These are phyloP conservation scores for Nelumbo lutea DNA, from an alignment of 164 flowering plant species.

Conservation along the genomic window DNA sequence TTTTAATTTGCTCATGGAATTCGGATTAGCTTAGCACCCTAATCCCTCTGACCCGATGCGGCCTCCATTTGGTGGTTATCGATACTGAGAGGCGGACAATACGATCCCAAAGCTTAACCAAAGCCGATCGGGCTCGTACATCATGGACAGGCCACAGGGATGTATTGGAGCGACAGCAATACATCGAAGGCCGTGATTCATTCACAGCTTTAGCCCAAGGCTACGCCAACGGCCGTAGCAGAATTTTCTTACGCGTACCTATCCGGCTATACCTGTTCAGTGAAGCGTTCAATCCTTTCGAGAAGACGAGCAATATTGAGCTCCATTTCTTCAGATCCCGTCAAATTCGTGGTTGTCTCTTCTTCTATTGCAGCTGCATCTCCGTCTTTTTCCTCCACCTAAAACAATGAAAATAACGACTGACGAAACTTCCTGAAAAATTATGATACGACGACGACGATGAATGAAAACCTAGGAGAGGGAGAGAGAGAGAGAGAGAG, in stretches of 20 bases:
- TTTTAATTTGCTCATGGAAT: no score
- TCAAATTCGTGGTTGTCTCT: slow-evolving; percentile 24
- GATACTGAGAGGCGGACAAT: no score
- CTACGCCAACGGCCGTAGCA: no score
- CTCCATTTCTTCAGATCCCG: slow-evolving; percentile 73
- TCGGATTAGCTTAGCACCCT: no score
- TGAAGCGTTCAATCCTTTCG: slow-evolving; percentile 69
- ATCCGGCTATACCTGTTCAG: slow-evolving; percentile 43
- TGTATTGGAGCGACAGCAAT: no score
- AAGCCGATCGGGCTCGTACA: no score
- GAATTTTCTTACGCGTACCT: no score
- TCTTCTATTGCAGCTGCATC: slow-evolving; percentile 30
- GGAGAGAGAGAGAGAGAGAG: not conserved
- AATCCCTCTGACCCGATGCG: no score
- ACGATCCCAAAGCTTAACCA: not conserved
- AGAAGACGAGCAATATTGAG: slow-evolving; percentile 43
- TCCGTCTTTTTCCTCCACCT: slow-evolving; percentile 36
- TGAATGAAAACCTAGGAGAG: not conserved
- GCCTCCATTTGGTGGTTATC: no score
- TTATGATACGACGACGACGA: not conserved
- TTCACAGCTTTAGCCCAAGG: no score
- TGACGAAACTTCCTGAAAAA: not conserved
- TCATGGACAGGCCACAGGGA: no score
- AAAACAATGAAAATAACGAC: not conserved
- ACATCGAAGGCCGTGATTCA: no score